Evolutionary conservation across 1,284 basidiomycete genomes (phyloP).

Genomic region (Agaricales sp.): DNA sequence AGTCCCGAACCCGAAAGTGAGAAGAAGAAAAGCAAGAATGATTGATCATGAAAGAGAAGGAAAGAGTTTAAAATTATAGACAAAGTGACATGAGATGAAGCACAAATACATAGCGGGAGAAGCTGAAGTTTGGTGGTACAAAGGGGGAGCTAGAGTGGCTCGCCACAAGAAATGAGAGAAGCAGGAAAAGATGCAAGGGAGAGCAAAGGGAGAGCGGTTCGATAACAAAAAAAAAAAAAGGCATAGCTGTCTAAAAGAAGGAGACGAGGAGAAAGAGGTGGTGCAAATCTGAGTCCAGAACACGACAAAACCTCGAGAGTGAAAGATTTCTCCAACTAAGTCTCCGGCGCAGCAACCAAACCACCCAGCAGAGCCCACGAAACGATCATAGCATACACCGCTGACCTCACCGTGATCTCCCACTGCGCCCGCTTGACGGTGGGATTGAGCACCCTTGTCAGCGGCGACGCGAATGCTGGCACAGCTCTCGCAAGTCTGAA

Average conservation of each 20-base stretch:
- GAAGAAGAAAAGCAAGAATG: no score
- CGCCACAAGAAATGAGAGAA: no score
- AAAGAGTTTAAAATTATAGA: no score
- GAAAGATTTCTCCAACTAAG: not conserved
- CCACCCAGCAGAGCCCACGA: slow-evolving; percentile 25
- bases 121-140: no score
- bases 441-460: slow-evolving; percentile 61
- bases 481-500: slow-evolving; percentile 43
- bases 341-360: slow-evolving; percentile 12
- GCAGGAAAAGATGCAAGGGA: no score
- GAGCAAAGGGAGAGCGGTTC: not conserved
- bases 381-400: slow-evolving; percentile 22
- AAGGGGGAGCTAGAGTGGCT: no score
- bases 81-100: no score
- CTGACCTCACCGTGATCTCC: slow-evolving; percentile 48
- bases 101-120: no score
- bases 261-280: not conserved
- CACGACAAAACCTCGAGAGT: no score
- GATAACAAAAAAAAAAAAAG: not conserved
- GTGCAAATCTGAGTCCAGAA: no score
- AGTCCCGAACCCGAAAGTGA: no score
- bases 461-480: slow-evolving; percentile 57
- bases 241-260: not conserved
- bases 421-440: slow-evolving; percentile 66
- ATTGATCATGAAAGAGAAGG: no score